A percentile compares a stretch with the other conserved stretches of the same genome.
Evolutionary conservation across 2,329 filamentous ascomycete genomes (phyloP).

Genomic region (Paramyrothecium roridum): DNA sequence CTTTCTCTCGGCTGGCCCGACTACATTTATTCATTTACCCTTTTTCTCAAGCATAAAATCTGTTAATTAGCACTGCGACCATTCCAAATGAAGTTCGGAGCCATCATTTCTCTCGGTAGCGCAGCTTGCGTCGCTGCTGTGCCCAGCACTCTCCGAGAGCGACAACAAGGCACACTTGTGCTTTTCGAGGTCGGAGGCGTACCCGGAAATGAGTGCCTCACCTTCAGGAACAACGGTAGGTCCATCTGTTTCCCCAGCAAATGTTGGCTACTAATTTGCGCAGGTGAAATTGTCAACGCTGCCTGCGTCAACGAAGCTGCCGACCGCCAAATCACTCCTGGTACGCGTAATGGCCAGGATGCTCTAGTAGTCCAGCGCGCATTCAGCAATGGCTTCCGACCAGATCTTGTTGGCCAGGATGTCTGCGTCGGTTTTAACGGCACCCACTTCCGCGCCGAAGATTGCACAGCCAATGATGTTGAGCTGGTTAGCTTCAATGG

Average conservation of each 20-base stretch:
- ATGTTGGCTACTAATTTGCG: neutral
- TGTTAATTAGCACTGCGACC: too few relatives aligned
- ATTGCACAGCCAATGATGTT: constrained; percentile 7
- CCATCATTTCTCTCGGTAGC: neutral
- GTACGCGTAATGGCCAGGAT: constrained; percentile 6
- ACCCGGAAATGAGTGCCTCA: constrained; percentile 12
- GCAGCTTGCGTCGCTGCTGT: neutral
- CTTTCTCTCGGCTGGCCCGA: too few relatives aligned
- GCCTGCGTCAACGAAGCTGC: constrained; percentile 10
- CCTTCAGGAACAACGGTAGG: constrained; percentile 11
- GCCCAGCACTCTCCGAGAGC: neutral
- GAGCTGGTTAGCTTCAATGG: constrained; percentile 10
- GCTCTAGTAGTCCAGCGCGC: constrained; percentile 11
- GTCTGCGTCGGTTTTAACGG: constrained; percentile 13
- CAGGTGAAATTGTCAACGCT: constrained; percentile 12
- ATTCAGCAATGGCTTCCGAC: constrained; percentile 10
- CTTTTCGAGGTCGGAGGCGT: constrained; percentile 10
- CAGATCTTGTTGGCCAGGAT: constrained; percentile 9
- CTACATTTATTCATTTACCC: too few relatives aligned
- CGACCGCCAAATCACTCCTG: constrained; percentile 10
- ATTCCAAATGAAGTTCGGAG: too few relatives aligned
- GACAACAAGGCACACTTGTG: constrained; percentile 4
- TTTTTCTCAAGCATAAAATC: too few relatives aligned
- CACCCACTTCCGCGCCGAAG: constrained; percentile 11
- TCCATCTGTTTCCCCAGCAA: neutral